Conservation (phyloP, 257 asterid genomes). For the Capsicum rhomboideum region DNA sequence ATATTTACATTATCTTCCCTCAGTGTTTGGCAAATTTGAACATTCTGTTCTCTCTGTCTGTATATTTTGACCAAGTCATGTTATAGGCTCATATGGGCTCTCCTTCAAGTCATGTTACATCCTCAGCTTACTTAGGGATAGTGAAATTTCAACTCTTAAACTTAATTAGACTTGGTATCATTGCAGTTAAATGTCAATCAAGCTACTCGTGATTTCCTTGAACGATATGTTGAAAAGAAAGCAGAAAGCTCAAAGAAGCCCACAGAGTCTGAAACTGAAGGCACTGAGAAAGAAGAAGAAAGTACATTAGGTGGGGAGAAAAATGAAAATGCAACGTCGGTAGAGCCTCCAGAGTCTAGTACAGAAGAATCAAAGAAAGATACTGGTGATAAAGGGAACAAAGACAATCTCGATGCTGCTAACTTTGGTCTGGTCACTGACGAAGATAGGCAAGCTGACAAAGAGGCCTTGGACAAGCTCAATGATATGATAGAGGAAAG, state of each 20-base stretch:
- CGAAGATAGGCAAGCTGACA: constrained; percentile 67
- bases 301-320: constrained; percentile 39
- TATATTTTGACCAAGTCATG: background rate
- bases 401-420: constrained; percentile 45
- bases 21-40: background rate
- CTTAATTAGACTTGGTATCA: constrained; percentile 12
- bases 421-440: constrained; percentile 76
- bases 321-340: constrained; percentile 29
- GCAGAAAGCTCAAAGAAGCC: constrained; percentile 34
- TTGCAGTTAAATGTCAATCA: constrained; percentile 76
- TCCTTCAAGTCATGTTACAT: background rate
- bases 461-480: constrained; percentile 61
- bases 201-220: constrained; percentile 68
- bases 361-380: constrained; percentile 46
- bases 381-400: constrained; percentile 27
- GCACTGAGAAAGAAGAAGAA: constrained; percentile 39
- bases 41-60: background rate
- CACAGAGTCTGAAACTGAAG: constrained; percentile 42
- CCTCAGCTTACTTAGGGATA: background rate
- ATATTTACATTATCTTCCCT: background rate
- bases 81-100: background rate
- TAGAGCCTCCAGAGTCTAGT: constrained; percentile 34
- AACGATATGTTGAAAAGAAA: constrained; percentile 68
- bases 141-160: constrained; percentile 14
- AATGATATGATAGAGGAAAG: constrained; percentile 82